Evolutionary conservation across 495 filamentous ascomycete species (phyloP), one percentile per base, ranked within the genome.

Genomic region (Neurospora sp.): DNA sequence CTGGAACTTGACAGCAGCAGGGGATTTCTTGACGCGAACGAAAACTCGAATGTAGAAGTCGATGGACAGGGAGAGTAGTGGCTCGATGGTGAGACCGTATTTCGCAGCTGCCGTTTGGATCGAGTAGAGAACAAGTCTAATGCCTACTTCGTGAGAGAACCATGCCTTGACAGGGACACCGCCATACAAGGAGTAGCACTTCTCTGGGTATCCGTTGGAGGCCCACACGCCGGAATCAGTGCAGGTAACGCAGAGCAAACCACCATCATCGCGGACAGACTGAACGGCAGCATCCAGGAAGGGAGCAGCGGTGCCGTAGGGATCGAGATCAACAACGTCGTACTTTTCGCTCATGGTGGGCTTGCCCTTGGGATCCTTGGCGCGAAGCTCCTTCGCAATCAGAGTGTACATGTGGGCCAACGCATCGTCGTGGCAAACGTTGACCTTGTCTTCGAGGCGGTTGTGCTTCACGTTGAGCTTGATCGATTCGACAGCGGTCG

Each of bases 21-120:
- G 91, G 2, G 92, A 93, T 69, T 88, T 92, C 72, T 88, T 85
- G 39, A 99, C 85, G 1, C 93, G 90, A 72, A 99, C 90, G 79
- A 98, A 99, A 1, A 97, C 85, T 62, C 96, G 89, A n/a, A 89
- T 87, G 79, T 99, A 99, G 80, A 93, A 99, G 80, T 99, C 96
- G 72, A 98, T 96, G 12, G 92, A 96, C 8, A 99, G 87, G 18
- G 93, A 97, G 16, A 99, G 86, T 1, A 98, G 85, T 0, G 96
- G 96, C 79, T 99, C 96, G 72, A 98, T 93, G 4, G 93, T 88
- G 9, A 96, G 82, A n/a, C 96, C 96, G 75, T 98, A 97, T 74
- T 90, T 90, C 8, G 91, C 92, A 23, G 94, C 96, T 10, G 92
- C 84, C 6, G 90, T 87, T 20, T 95, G 92, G 49, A 98, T 87